phyloP scores from a whole-genome alignment of 2,329 filamentous ascomycete species.

The Fusarium decemcellulare region DNA sequence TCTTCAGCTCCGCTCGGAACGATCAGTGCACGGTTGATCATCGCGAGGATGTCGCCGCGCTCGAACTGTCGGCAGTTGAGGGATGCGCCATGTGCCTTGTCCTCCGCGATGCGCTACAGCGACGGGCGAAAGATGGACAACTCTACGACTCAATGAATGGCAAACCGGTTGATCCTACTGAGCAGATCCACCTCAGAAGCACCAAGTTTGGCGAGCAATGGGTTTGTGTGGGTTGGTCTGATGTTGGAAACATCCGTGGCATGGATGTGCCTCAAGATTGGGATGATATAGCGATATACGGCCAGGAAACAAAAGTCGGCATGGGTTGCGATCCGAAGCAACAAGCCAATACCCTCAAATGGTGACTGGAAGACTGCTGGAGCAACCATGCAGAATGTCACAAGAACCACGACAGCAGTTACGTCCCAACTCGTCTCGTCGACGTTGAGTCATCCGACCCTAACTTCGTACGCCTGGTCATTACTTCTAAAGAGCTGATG shows the following conservation, averaged over 20 bases:
- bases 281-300: background rate
- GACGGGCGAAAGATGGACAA: background rate
- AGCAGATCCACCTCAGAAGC: slow-evolving; percentile 3
- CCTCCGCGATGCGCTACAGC: background rate
- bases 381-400: background rate
- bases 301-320: background rate
- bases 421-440: background rate
- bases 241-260: background rate
- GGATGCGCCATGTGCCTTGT: slow-evolving; percentile 1
- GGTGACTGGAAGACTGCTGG: slow-evolving; percentile 4
- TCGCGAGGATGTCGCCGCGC: background rate
- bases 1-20: background rate
- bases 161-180: background rate
- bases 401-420: background rate
- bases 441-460: background rate
- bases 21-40: slow-evolving; percentile 1
- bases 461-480: background rate
- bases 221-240: background rate
- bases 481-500: background rate
- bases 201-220: background rate
- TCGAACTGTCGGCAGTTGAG: background rate
- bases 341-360: background rate
- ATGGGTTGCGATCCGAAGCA: background rate
- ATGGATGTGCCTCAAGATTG: background rate
- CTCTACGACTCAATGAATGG: background rate